Percentiles rank a stretch among this genome's conserved stretches.
phyloP scores from a whole-genome alignment of 805 yeast genomes.

The Pichia kluyveri region DNA sequence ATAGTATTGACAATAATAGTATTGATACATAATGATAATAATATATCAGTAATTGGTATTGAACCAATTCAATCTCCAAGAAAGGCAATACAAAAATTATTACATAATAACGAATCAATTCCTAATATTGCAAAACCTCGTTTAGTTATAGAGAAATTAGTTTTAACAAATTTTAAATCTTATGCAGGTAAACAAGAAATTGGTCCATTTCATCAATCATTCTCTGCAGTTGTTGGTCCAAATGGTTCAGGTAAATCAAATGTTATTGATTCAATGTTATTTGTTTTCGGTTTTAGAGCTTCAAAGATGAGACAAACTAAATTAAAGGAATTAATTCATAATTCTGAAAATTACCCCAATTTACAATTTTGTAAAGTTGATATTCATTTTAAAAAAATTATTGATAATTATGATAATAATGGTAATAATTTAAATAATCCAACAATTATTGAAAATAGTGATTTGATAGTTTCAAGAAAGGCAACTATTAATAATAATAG shows the following conservation, averaged over 20 bases:
- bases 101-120: neutral
- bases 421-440: constrained; percentile 24
- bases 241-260: constrained; percentile 97
- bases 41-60: constrained; percentile 10
- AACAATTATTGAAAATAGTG: constrained; percentile 42
- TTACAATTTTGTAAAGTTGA: constrained; percentile 81
- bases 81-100: constrained; percentile 1
- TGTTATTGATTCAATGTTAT: constrained; percentile 95
- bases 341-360: constrained; percentile 64
- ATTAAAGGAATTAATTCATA: constrained; percentile 86
- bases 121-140: constrained; percentile 29
- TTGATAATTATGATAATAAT: constrained; percentile 34
- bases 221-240: constrained; percentile 97
- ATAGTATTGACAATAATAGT: neutral
- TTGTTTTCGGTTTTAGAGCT: constrained; percentile 96
- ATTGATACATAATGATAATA: neutral
- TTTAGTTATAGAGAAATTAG: constrained; percentile 65
- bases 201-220: constrained; percentile 91
- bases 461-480: constrained; percentile 66
- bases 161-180: constrained; percentile 81
- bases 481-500: constrained; percentile 74
- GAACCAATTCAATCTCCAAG: constrained; percentile 11
- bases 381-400: constrained; percentile 72
- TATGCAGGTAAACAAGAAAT: constrained; percentile 89
- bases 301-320: constrained; percentile 94